Percentiles rank a stretch among this genome's conserved stretches.
These are phyloP conservation scores for Coemansia sp. DNA, from an alignment of 192 early-diverging fungal species.

Conservation along the genomic window DNA sequence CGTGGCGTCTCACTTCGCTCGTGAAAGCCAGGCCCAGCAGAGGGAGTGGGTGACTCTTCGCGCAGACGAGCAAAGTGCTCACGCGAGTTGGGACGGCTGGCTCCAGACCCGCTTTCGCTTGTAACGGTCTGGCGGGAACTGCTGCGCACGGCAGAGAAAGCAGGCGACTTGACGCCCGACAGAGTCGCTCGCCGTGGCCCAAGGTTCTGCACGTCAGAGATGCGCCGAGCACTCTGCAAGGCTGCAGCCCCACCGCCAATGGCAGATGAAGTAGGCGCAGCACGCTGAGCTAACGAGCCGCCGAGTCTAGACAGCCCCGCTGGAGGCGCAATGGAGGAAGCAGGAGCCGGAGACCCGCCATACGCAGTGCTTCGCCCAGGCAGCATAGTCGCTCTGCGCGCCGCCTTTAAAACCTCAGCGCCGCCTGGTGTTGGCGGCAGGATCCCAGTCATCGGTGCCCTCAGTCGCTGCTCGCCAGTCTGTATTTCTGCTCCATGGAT, in stretches of 20 bases:
- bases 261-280: background rate
- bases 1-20: conserved; percentile 2
- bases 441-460: conserved; percentile 5
- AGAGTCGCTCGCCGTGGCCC: conserved; percentile 31
- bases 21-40: background rate
- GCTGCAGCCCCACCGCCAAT: background rate
- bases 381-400: conserved; percentile 24
- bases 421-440: conserved; percentile 4
- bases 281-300: conserved; percentile 15
- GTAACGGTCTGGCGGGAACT: conserved; percentile 25
- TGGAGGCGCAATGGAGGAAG: conserved; percentile 23
- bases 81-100: conserved; percentile 28
- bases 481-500: conserved; percentile 38
- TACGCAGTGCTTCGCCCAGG: conserved; percentile 24
- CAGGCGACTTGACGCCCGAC: conserved; percentile 20
- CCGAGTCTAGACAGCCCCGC: conserved; percentile 14
- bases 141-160: conserved; percentile 26
- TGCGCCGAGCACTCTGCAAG: conserved; percentile 6
- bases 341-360: conserved; percentile 8
- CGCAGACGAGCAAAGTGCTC: conserved; percentile 16
- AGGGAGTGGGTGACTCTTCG: conserved; percentile 10
- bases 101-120: conserved; percentile 22
- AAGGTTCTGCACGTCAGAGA: conserved; percentile 8
- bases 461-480: conserved; percentile 8
- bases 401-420: conserved; percentile 22